Evolutionary conservation across 2,329 filamentous ascomycete species (phyloP).

Genomic region (Diaporthe vexans): DNA sequence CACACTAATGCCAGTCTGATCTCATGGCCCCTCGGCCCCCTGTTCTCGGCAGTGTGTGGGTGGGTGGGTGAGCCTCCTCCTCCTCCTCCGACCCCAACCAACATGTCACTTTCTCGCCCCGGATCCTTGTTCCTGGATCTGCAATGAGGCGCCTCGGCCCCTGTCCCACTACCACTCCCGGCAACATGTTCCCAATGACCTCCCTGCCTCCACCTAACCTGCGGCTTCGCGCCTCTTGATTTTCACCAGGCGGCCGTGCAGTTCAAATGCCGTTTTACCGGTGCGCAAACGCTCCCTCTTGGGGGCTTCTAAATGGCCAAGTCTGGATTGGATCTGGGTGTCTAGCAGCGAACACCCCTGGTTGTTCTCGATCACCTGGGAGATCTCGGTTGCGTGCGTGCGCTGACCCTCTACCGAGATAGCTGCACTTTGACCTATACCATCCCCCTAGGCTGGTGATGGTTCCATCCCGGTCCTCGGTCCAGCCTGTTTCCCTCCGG

Average conservation of each 20-base stretch:
- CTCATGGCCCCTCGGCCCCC: constrained; percentile 9
- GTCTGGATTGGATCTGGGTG: neutral
- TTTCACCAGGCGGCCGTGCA: constrained; percentile 13
- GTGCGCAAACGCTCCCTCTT: constrained; percentile 29
- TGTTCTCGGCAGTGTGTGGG: constrained; percentile 16
- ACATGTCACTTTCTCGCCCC: constrained; percentile 29
- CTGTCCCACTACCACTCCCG: constrained; percentile 21
- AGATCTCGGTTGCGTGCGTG: constrained; percentile 32
- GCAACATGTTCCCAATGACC: constrained; percentile 12
- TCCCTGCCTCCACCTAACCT: constrained; percentile 15
- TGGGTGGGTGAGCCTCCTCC: constrained; percentile 14
- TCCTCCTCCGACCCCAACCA: constrained; percentile 13
- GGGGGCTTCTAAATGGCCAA: constrained; percentile 7
- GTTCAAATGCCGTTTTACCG: constrained; percentile 18
- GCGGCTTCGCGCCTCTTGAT: constrained; percentile 16
- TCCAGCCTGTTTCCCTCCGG: constrained; percentile 22
- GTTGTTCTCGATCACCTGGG: constrained; percentile 15
- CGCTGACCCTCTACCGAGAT: constrained; percentile 24
- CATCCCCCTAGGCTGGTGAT: constrained; percentile 26
- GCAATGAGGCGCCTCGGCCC: constrained; percentile 29
- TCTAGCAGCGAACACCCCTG: constrained; percentile 14
- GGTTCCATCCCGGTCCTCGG: constrained; percentile 23
- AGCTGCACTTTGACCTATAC: constrained; percentile 35
- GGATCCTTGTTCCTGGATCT: constrained; percentile 36
- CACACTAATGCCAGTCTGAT: constrained; percentile 21